These are phyloP conservation scores for Craspedostauros australis DNA, from an alignment of 108 stramenopile genomes.

Conservation along the genomic window DNA sequence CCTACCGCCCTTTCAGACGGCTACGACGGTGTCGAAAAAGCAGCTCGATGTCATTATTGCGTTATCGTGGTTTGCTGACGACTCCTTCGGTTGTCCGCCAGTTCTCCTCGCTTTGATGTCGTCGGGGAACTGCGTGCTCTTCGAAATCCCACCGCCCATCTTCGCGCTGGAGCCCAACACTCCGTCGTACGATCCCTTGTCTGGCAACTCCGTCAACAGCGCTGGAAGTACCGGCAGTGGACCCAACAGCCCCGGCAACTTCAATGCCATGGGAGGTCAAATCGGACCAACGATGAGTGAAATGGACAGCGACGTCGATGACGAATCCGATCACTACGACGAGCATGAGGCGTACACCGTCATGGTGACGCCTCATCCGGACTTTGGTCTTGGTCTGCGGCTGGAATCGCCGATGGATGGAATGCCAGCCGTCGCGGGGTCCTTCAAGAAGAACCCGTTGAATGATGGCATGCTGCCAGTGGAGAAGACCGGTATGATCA, in stretches of 20 bases:
- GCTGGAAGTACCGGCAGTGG: conserved; percentile 11
- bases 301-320: conserved; percentile 18
- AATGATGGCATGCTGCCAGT: conserved; percentile 79
- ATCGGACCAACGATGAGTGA: conserved; percentile 3
- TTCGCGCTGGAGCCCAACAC: conserved; percentile 66
- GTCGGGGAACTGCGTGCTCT: conserved; percentile 50
- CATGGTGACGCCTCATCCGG: conserved; percentile 67
- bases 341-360: conserved; percentile 55
- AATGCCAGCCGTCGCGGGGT: conserved; percentile 76
- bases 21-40: conserved; percentile 2
- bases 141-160: conserved; percentile 75
- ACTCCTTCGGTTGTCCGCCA: conserved; percentile 64
- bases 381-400: conserved; percentile 78
- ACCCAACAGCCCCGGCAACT: neutral
- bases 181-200: conserved; percentile 69
- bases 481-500: conserved; percentile 69
- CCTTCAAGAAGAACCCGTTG: conserved; percentile 80
- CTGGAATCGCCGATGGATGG: conserved; percentile 70
- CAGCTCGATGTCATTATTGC: conserved; percentile 25
- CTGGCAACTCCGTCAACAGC: conserved; percentile 13
- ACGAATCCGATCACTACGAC: conserved; percentile 3
- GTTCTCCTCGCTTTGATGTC: conserved; percentile 50
- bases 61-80: conserved; percentile 73
- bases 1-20: no score
- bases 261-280: neutral